Evolutionary conservation across 495 filamentous ascomycete genomes (phyloP), one percentile per base, ranked within the genome.

Genomic region (Talaromyces stipitatus): DNA sequence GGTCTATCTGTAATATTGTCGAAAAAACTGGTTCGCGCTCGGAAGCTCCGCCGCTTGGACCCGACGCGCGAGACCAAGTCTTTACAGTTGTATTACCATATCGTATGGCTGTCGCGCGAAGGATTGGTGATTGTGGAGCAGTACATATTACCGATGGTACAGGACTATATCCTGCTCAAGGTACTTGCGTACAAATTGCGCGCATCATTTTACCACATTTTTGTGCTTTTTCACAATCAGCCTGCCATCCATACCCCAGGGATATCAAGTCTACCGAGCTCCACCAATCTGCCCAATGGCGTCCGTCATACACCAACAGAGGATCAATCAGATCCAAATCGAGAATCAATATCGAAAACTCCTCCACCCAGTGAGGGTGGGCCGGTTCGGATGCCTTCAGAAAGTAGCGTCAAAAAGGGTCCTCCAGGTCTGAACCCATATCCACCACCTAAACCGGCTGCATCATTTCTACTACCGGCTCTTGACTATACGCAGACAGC

Each of bases 131-230:
- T 97, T 59, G 73, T 96, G 12, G 90, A 96, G 70, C 82, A 90
- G 66, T 92, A 88, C 65, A 84, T 98, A 38, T 71, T 96, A 4
- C 92, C 91, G 1, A 83, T 89, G 78, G 83, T 91, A 0, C 75
- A 80, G 23, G 74, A 78, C 36, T 85, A 83, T 62, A 70, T 84
- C 62, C 92, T 89, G 68, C 81, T 91, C 20, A 90, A 90, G 62
- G 91, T 97, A 9, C 81, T 98, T 51, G 84, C 88, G 7, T 88
- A 88, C 71, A 98, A 97, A 72, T 81, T 98, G 20, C 85, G 90
- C 57, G 94, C 95, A 5, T 91, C 87, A 24, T 96, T 97, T 64
- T 92, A 94, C 63, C 94, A 98, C 73, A 90, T 98, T 58, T 96
- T 95, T 66, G 95, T 96, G 52, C 80, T 97, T 14, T 98, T 96